Conservation (phyloP, 345 rosid genomes). For the thale cress (Arabidopsis thaliana) region DNA sequence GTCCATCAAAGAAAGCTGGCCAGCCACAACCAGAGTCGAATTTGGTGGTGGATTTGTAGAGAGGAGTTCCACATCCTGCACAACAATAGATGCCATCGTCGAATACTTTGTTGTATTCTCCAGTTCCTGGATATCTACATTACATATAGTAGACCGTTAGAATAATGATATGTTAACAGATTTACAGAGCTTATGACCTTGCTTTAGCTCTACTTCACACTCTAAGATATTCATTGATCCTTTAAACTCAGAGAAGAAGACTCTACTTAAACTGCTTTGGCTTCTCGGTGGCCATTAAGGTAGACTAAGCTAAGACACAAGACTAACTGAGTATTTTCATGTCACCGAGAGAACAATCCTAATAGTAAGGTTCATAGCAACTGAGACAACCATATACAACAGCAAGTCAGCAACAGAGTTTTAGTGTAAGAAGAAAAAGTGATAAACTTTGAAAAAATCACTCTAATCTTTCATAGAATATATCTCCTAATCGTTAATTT, state of each 20-base stretch:
- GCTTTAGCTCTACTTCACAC: background rate
- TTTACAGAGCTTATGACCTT: too few relatives aligned
- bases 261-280: background rate
- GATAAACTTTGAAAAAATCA: too few relatives aligned
- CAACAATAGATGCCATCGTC: constrained; percentile 77
- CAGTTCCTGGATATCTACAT: constrained; percentile 77
- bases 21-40: constrained; percentile 89
- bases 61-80: constrained; percentile 91
- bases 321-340: background rate
- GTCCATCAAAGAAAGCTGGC: constrained; percentile 94
- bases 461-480: too few relatives aligned
- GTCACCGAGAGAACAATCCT: constrained; percentile 20
- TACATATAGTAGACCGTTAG: background rate
- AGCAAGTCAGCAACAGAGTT: constrained; percentile 6
- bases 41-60: constrained; percentile 77
- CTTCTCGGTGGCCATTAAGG: background rate
- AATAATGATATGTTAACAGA: background rate
- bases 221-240: background rate
- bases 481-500: too few relatives aligned
- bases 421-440: background rate
- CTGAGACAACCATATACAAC: background rate
- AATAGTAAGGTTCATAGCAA: background rate
- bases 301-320: background rate
- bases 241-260: background rate
- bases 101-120: constrained; percentile 73